Conservation (phyloP, 371 early-diverging fungal genomes). For the Mortierella sp. region DNA sequence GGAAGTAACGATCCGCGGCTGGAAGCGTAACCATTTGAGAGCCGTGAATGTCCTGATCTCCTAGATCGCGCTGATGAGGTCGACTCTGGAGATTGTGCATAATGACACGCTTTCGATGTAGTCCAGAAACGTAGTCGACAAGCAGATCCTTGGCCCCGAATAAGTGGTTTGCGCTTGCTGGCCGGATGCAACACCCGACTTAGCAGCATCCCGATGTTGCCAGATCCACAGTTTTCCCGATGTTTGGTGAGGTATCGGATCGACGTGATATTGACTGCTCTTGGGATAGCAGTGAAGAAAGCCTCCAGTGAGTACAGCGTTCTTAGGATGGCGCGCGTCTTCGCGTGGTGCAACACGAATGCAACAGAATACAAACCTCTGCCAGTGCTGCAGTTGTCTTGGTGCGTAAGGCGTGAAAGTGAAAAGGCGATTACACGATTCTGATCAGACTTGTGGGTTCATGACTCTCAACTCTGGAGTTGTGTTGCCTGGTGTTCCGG, state of each 20-base stretch:
- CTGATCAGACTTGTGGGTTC: background rate
- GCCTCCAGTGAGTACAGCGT: no score
- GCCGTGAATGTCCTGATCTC: constrained; percentile 8
- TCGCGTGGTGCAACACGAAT: no score
- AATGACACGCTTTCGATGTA: background rate
- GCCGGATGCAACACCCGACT: constrained; percentile 36
- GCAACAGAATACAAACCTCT: no score
- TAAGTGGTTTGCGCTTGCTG: constrained; percentile 30
- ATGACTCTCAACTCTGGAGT: constrained; percentile 2
- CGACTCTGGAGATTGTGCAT: background rate
- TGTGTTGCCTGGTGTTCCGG: no score
- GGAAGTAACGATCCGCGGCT: background rate
- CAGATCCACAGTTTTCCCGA: constrained; percentile 1
- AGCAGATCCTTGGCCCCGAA: constrained; percentile 12
- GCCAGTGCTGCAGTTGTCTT: no score
- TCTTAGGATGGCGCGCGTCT: no score
- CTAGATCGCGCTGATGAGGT: background rate
- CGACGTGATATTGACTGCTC: constrained; percentile 4
- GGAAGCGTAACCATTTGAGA: background rate
- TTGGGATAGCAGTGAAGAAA: background rate
- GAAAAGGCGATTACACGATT: no score
- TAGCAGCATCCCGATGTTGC: constrained; percentile 32
- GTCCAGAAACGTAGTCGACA: background rate
- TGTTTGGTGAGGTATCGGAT: background rate
- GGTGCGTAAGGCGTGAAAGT: no score